These are phyloP conservation scores for Penicillium maclennaniae DNA, from an alignment of 495 filamentous ascomycete genomes.

Conservation along the genomic window DNA sequence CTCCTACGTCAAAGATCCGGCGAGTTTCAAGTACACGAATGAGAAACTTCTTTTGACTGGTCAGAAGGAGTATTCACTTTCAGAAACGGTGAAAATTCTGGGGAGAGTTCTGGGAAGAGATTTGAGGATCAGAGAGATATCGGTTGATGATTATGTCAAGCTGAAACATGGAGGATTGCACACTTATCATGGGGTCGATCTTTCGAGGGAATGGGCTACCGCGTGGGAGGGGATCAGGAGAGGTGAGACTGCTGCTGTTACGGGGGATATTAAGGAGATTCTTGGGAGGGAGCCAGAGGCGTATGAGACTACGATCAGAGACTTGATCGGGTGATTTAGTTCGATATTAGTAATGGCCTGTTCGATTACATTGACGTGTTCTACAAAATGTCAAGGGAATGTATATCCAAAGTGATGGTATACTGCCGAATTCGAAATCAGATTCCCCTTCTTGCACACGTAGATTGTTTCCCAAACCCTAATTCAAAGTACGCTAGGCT, in stretches of 20 bases:
- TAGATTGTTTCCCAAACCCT: too few relatives aligned
- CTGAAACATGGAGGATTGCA: constrained; percentile 27
- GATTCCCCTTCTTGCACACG: too few relatives aligned
- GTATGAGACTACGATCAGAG: constrained; percentile 27
- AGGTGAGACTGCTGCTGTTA: constrained; percentile 39
- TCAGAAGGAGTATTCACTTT: constrained; percentile 31
- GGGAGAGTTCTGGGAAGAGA: constrained; percentile 26
- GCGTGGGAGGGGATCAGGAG: constrained; percentile 41
- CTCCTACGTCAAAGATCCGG: constrained; percentile 16
- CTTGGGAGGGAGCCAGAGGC: constrained; percentile 39
- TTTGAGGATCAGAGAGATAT: constrained; percentile 31
- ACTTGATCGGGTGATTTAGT: constrained; percentile 5
- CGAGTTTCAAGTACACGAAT: constrained; percentile 31
- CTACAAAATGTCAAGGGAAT: too few relatives aligned
- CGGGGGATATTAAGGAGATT: constrained; percentile 27
- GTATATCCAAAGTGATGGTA: neutral
- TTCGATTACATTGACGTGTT: too few relatives aligned
- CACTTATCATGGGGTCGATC: constrained; percentile 27
- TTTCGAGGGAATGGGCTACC: constrained; percentile 34
- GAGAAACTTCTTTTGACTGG: constrained; percentile 39
- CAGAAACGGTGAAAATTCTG: constrained; percentile 37
- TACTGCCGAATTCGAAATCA: too few relatives aligned
- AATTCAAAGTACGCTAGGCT: too few relatives aligned
- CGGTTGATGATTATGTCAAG: constrained; percentile 39
- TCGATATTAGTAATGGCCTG: neutral